These are phyloP conservation scores for Nigrospora oryzae DNA, from an alignment of 2,329 filamentous ascomycete species.

Conservation along the genomic window DNA sequence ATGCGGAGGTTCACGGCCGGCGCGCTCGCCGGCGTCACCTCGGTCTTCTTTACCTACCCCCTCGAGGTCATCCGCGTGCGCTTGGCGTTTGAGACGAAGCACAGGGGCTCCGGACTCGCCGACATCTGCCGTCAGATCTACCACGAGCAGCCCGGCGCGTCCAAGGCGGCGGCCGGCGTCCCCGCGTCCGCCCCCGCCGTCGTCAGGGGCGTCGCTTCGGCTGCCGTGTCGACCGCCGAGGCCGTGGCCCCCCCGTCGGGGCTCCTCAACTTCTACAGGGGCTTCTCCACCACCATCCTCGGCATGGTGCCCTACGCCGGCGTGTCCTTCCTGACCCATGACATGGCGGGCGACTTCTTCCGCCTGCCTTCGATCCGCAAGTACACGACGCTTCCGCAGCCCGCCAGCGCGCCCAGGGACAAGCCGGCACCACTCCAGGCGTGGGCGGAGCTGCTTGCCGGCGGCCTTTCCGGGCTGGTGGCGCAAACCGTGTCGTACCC, in stretches of 20 bases:
- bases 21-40: constrained; percentile 73
- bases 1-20: constrained; percentile 67
- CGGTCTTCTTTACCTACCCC: constrained; percentile 93
- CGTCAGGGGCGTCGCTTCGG: constrained; percentile 27
- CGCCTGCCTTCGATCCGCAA: constrained; percentile 57
- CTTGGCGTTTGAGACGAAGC: constrained; percentile 87
- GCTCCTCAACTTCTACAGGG: constrained; percentile 86
- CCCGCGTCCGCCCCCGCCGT: constrained; percentile 15
- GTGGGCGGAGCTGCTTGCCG: constrained; percentile 79
- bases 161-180: constrained; percentile 23
- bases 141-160: constrained; percentile 52
- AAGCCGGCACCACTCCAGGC: constrained; percentile 68
- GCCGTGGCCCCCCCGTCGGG: constrained; percentile 55
- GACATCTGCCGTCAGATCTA: constrained; percentile 84
- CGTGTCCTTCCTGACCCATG: constrained; percentile 91
- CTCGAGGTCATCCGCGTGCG: constrained; percentile 89
- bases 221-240: constrained; percentile 36
- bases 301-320: constrained; percentile 98
- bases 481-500: constrained; percentile 92
- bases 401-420: constrained; percentile 39
- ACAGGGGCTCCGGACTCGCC: constrained; percentile 60
- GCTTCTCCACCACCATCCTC: constrained; percentile 80
- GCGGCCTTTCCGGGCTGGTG: constrained; percentile 78
- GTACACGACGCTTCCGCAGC: constrained; percentile 67
- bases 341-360: constrained; percentile 78